These are phyloP conservation scores for Saprolegnia diclina DNA, from an alignment of 352 stramenopile species.

Conservation along the genomic window DNA sequence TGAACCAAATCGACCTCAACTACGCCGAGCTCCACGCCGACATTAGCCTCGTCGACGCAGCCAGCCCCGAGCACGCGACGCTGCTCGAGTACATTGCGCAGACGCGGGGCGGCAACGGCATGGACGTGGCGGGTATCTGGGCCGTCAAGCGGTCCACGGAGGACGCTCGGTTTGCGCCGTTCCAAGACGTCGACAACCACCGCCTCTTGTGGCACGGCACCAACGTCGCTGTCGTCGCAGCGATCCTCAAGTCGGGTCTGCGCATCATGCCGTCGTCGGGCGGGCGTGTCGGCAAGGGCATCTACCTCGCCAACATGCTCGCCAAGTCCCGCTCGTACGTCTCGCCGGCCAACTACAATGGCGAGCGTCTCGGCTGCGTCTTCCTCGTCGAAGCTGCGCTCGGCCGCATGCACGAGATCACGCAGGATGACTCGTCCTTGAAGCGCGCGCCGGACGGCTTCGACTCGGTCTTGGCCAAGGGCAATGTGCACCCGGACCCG, in stretches of 20 bases:
- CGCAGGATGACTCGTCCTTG: conserved; percentile 29
- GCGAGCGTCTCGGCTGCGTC: conserved; percentile 30
- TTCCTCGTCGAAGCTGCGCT: conserved; percentile 36
- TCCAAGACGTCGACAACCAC: conserved; percentile 31
- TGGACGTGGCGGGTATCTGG: conserved; percentile 28
- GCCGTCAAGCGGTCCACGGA: conserved; percentile 31
- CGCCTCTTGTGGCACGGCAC: conserved; percentile 39
- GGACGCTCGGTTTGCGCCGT: conserved; percentile 27
- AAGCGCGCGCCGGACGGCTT: conserved; percentile 30
- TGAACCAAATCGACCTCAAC: conserved; percentile 32
- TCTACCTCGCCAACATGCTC: conserved; percentile 39
- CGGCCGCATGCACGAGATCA: conserved; percentile 34
- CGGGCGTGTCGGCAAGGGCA: conserved; percentile 35
- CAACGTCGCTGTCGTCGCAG: conserved; percentile 36
- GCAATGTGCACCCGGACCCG: conserved; percentile 28
- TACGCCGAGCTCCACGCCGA: conserved; percentile 31
- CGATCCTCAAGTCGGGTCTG: conserved; percentile 37
- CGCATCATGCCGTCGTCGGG: conserved; percentile 41
- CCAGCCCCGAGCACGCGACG: conserved; percentile 22
- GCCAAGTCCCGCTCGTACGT: conserved; percentile 32
- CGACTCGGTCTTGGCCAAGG: conserved; percentile 36
- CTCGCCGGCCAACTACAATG: conserved; percentile 18
- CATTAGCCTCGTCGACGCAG: conserved; percentile 28
- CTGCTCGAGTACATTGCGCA: conserved; percentile 31
- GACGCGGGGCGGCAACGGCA: conserved; percentile 1